Percentiles rank a stretch among this genome's conserved stretches.
Conservation (phyloP, 306 rosid species). For the Gleditsia sinensis region DNA sequence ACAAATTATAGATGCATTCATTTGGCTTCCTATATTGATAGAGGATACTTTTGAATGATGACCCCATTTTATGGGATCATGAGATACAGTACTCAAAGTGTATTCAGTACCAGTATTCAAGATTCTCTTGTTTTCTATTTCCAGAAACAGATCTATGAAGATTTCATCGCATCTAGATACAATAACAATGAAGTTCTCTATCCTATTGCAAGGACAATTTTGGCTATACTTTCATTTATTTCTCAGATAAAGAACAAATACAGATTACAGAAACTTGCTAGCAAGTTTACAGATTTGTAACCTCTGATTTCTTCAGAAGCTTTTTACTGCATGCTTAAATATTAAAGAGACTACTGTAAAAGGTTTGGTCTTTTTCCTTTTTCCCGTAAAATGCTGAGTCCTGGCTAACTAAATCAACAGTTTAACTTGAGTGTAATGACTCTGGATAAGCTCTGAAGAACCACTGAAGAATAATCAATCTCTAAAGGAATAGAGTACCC, state of each 20-base stretch:
- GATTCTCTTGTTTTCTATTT: not conserved
- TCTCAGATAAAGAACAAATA: not conserved
- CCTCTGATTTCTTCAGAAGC: not conserved
- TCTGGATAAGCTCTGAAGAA: not conserved
- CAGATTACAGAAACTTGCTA: conserved; percentile 6
- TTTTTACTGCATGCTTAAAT: not conserved
- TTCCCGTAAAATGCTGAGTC: not conserved
- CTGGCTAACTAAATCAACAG: not conserved
- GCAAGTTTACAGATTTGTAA: not conserved
- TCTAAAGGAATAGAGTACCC: not conserved
- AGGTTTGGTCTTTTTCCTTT: not conserved
- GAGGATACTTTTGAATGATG: conserved; percentile 31
- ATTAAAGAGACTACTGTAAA: not conserved
- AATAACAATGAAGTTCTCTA: conserved; percentile 9
- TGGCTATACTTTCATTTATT: conserved; percentile 14
- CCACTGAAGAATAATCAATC: not conserved
- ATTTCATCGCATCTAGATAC: conserved; percentile 14
- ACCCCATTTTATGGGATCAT: conserved; percentile 20
- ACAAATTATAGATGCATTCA: conserved; percentile 16
- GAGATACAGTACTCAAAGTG: conserved; percentile 20
- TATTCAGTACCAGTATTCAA: conserved; percentile 9
- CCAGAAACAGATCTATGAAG: conserved; percentile 17
- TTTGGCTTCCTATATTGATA: conserved; percentile 20
- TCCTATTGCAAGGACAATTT: not conserved
- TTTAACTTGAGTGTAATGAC: not conserved